A percentile compares a stretch with the other conserved stretches of the same genome.
phyloP scores from a whole-genome alignment of 305 asterid species.

The Solanum hybrid region DNA sequence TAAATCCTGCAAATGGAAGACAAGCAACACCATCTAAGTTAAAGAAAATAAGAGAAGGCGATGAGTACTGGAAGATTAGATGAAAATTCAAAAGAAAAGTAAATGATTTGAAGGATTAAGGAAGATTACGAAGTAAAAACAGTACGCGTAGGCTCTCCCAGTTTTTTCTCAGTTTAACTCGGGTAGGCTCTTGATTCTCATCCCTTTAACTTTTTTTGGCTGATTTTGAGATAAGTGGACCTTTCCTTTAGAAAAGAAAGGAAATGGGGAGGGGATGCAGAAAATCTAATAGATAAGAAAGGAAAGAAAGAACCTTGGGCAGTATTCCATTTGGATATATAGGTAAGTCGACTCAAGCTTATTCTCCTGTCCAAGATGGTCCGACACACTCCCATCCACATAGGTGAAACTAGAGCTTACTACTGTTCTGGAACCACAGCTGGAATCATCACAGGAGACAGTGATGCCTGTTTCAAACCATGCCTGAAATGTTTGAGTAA shows the following conservation, averaged over 20 bases:
- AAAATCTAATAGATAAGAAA: background rate
- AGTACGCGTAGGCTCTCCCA: background rate
- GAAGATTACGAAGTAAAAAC: background rate
- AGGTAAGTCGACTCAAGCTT: conserved; percentile 76
- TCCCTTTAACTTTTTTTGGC: background rate
- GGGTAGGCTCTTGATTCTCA: background rate
- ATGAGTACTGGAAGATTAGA: background rate
- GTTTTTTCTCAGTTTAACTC: background rate
- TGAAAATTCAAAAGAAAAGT: background rate
- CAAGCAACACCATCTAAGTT: background rate
- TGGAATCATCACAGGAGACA: conserved; percentile 40
- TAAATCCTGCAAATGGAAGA: background rate
- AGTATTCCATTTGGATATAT: conserved; percentile 97
- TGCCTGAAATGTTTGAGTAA: conserved; percentile 52
- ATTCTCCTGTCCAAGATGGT: conserved; percentile 41
- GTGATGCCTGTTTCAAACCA: conserved; percentile 91
- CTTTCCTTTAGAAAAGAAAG: background rate
- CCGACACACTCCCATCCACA: conserved; percentile 53
- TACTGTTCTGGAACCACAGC: conserved; percentile 55
- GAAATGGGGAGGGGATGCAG: background rate
- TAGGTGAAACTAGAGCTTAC: conserved; percentile 63
- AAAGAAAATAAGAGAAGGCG: background rate
- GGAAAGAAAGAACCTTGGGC: conserved; percentile 63
- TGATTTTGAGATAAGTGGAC: background rate
- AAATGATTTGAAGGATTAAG: background rate